These are phyloP conservation scores for Blepharisma japonicum DNA, from an alignment of 73 alveolate genomes.

Conservation along the genomic window DNA sequence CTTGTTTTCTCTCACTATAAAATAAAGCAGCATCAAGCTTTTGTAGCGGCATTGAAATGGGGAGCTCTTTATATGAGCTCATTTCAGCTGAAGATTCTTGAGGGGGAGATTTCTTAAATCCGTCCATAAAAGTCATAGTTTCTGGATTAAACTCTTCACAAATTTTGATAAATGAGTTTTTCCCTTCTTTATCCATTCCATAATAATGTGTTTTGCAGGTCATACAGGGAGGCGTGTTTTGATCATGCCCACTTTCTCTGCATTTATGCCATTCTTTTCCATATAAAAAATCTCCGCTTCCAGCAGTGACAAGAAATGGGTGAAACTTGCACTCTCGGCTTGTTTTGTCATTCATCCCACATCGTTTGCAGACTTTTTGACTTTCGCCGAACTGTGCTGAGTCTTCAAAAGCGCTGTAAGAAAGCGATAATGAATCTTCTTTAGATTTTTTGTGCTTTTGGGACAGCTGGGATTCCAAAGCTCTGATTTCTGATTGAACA, in stretches of 20 bases:
- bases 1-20: too few relatives aligned
- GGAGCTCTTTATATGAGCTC: too few relatives aligned
- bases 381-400: not conserved
- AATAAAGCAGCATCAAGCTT: too few relatives aligned
- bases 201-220: not conserved
- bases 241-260: not conserved
- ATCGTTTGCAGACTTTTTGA: conserved; percentile 9
- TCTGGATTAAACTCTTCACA: too few relatives aligned
- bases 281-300: not conserved
- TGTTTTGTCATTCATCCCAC: conserved; percentile 14
- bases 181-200: too few relatives aligned
- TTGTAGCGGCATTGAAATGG: too few relatives aligned
- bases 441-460: not conserved
- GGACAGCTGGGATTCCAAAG: not conserved
- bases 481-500: conserved; percentile 1
- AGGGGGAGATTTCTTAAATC: too few relatives aligned
- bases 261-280: conserved; percentile 25
- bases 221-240: not conserved
- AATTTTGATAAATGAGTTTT: too few relatives aligned
- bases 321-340: conserved; percentile 5
- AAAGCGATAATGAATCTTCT: not conserved
- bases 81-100: too few relatives aligned
- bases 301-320: conserved; percentile 19
- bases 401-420: not conserved
- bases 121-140: too few relatives aligned